These are phyloP conservation scores for Allium sativum DNA, from an alignment of 106 monocot genomes.

Conservation along the genomic window DNA sequence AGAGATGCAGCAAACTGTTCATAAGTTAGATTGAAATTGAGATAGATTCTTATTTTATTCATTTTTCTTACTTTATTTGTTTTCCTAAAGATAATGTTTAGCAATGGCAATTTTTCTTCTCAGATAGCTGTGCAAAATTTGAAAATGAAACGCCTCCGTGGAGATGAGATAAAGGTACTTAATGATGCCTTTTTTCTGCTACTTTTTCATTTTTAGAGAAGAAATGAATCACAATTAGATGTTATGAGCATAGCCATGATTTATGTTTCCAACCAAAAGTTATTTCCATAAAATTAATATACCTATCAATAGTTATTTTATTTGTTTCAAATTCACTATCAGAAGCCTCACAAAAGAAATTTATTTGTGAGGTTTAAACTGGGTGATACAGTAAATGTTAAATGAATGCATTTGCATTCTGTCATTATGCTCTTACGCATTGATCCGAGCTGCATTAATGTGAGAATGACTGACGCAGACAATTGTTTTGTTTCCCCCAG, in stretches of 20 bases:
- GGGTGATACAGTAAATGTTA: conserved; percentile 5
- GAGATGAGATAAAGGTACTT: conserved; percentile 90
- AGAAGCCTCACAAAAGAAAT: conserved; percentile 8
- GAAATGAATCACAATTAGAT: no score
- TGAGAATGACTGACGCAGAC: conserved; percentile 3
- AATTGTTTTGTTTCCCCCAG: background rate
- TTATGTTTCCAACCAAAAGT: no score
- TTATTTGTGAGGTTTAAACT: conserved; percentile 7
- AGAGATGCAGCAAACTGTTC: no score
- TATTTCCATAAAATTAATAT: no score
- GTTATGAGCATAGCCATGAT: no score
- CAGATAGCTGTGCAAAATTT: conserved; percentile 81
- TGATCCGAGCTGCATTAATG: conserved; percentile 1
- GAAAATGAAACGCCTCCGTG: conserved; percentile 80
- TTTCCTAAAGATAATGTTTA: no score
- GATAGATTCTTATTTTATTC: no score
- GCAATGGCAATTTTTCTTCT: background rate
- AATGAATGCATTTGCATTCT: conserved; percentile 2
- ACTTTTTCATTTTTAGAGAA: background rate
- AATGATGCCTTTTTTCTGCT: background rate
- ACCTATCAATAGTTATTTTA: background rate
- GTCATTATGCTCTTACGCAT: background rate
- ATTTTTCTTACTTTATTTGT: no score
- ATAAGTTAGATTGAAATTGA: no score
- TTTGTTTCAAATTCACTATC: conserved; percentile 1